Conservation (phyloP, 108 stramenopile genomes). For the Cylindrotheca closterium region DNA sequence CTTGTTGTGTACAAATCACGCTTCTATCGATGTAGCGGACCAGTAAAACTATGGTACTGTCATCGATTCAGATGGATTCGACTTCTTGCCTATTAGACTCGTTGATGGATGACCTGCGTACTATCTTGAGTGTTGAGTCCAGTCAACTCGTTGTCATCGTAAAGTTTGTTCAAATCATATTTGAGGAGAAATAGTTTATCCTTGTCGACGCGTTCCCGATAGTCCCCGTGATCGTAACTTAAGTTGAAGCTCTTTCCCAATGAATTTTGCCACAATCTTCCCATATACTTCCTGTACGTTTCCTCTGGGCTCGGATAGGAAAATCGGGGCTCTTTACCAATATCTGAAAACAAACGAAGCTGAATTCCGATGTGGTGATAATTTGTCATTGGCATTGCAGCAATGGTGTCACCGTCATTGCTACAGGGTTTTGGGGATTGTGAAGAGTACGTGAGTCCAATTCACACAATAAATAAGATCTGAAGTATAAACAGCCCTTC, state of each 20-base stretch:
- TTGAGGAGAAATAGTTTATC: neutral
- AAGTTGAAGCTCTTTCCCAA: slow-evolving; percentile 4
- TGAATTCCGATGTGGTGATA: slow-evolving; percentile 4
- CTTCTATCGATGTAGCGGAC: no score
- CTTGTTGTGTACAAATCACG: no score
- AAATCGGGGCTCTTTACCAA: neutral
- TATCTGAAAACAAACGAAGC: neutral
- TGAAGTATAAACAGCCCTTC: neutral
- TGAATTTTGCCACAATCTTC: neutral
- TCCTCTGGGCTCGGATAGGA: neutral
- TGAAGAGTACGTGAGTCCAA: neutral
- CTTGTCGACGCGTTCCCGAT: slow-evolving; percentile 3
- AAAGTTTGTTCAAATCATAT: neutral
- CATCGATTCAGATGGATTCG: no score
- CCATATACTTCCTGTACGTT: neutral
- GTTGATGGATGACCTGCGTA: no score
- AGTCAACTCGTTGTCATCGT: neutral
- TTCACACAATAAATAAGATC: neutral
- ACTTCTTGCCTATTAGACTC: no score
- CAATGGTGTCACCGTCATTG: slow-evolving; percentile 2
- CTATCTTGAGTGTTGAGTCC: neutral
- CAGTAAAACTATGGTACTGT: no score
- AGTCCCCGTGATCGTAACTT: slow-evolving; percentile 3
- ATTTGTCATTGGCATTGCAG: slow-evolving; percentile 2
- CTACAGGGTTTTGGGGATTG: no score